A percentile compares a stretch with the other conserved stretches of the same genome.
phyloP scores from a whole-genome alignment of 75 land plant genomes.

The Sequoiadendron giganteum region DNA sequence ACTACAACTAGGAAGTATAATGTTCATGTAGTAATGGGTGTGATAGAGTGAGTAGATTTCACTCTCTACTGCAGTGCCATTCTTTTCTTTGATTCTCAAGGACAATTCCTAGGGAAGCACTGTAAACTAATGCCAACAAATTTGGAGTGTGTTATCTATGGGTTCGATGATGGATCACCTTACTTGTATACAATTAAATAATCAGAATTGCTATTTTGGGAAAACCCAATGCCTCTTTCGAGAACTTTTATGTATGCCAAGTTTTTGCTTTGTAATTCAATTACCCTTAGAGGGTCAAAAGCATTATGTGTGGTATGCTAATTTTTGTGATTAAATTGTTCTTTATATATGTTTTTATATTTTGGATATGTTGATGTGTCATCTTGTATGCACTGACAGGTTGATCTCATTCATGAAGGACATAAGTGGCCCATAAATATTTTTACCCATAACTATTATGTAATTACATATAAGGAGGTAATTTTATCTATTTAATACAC shows the following conservation, averaged over 20 bases:
- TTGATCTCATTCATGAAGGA: no score
- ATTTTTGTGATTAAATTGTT: no score
- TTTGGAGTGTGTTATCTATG: constrained; percentile 90
- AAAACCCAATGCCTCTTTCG: constrained; percentile 94
- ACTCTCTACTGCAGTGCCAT: constrained; percentile 89
- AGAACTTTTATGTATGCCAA: constrained; percentile 94
- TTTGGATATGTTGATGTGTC: no score
- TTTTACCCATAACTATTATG: no score
- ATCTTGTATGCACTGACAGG: no score
- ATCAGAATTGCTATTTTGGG: no score
- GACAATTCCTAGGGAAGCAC: constrained; percentile 89
- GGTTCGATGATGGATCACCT: constrained; percentile 96
- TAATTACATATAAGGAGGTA: no score
- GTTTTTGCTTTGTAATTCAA: neutral
- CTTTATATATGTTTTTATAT: no score
- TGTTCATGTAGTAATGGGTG: constrained; percentile 87
- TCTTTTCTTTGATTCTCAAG: constrained; percentile 82
- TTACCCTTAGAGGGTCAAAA: no score
- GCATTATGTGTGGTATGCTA: no score
- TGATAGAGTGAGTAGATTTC: constrained; percentile 86
- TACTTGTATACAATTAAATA: constrained; percentile 85
- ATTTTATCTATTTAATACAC: no score
- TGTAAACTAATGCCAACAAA: constrained; percentile 93
- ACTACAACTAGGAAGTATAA: constrained; percentile 75
- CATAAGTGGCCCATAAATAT: no score